phyloP scores from a whole-genome alignment of 2,329 filamentous ascomycete species.

The Monosporascus sp. region DNA sequence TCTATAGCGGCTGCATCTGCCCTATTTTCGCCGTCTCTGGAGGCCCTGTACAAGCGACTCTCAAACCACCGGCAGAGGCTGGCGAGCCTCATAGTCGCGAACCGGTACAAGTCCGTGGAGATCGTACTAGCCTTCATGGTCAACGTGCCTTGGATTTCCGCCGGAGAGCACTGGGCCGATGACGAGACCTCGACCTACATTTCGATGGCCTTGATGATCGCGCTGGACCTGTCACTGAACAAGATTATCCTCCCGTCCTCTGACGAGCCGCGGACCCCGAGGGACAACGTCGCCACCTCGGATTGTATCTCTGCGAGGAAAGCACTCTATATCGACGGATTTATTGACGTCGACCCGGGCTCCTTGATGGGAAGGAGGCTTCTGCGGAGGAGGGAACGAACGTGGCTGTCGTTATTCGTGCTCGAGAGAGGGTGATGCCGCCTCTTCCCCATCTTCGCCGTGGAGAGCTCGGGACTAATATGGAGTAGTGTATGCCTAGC shows the following conservation, averaged over 20 bases:
- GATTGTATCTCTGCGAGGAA: constrained; percentile 65
- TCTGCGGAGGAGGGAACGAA: constrained; percentile 59
- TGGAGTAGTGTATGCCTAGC: constrained; percentile 57
- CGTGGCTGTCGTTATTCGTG: constrained; percentile 68
- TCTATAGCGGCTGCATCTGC: constrained; percentile 65
- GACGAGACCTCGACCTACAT: constrained; percentile 70
- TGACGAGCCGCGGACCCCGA: constrained; percentile 37
- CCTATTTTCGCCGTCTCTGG: constrained; percentile 59
- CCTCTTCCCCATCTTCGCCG: background rate
- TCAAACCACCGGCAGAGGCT: constrained; percentile 59
- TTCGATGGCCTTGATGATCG: constrained; percentile 63
- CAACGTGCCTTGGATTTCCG: constrained; percentile 71
- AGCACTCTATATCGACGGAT: constrained; percentile 64
- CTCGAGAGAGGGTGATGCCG: constrained; percentile 57
- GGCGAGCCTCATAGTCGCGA: constrained; percentile 55
- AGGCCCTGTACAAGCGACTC: constrained; percentile 59
- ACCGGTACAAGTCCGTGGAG: constrained; percentile 63
- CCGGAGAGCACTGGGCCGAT: constrained; percentile 61
- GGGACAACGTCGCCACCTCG: constrained; percentile 51
- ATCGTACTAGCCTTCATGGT: constrained; percentile 72
- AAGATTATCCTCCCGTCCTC: constrained; percentile 59
- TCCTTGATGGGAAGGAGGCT: constrained; percentile 58
- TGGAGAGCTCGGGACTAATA: constrained; percentile 12
- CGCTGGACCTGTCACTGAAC: constrained; percentile 64
- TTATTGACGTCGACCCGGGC: constrained; percentile 54